A percentile compares a stretch with the other conserved stretches of the same genome.
phyloP scores from a whole-genome alignment of 352 stramenopile species.

The Phytophthora sp. region DNA sequence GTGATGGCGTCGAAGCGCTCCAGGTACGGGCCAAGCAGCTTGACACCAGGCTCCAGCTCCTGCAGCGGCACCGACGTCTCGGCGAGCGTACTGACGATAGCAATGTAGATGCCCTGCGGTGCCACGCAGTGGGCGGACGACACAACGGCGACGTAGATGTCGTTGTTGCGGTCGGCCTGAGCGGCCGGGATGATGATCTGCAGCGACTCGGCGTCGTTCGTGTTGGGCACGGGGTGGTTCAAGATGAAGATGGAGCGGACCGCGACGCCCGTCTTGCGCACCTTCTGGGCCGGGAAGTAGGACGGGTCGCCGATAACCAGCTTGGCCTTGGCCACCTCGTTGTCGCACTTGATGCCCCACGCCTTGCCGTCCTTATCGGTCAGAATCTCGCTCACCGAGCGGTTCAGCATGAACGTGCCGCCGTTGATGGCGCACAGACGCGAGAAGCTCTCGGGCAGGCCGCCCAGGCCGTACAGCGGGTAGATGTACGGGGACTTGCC shows the following conservation, averaged over 20 bases:
- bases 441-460: slow-evolving; percentile 99
- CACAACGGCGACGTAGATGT: slow-evolving; percentile 99
- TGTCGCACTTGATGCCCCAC: slow-evolving; percentile 91
- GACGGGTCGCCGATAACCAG: slow-evolving; percentile 99
- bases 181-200: slow-evolving; percentile 99
- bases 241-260: slow-evolving; percentile 99
- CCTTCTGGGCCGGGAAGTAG: slow-evolving; percentile 97
- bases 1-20: slow-evolving; percentile 97
- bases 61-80: slow-evolving; percentile 96
- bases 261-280: slow-evolving; percentile 93
- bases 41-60: slow-evolving; percentile 95
- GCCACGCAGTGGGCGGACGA: slow-evolving; percentile 95
- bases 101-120: slow-evolving; percentile 97
- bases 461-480: slow-evolving; percentile 98
- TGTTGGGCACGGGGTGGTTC: slow-evolving; percentile 98
- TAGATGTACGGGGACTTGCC: slow-evolving; percentile 99
- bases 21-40: slow-evolving; percentile 96
- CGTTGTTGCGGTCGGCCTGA: slow-evolving; percentile 95
- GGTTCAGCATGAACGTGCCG: slow-evolving; percentile 99
- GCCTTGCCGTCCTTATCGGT: slow-evolving; percentile 94
- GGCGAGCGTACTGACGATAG: slow-evolving; percentile 98
- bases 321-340: slow-evolving; percentile 97
- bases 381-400: slow-evolving; percentile 93
- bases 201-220: slow-evolving; percentile 95
- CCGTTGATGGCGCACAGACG: slow-evolving; percentile 99